A percentile compares a stretch with the other conserved stretches of the same genome.
Evolutionary conservation across 495 filamentous ascomycete genomes (phyloP).

Genomic region (Cudoniella acicularis): DNA sequence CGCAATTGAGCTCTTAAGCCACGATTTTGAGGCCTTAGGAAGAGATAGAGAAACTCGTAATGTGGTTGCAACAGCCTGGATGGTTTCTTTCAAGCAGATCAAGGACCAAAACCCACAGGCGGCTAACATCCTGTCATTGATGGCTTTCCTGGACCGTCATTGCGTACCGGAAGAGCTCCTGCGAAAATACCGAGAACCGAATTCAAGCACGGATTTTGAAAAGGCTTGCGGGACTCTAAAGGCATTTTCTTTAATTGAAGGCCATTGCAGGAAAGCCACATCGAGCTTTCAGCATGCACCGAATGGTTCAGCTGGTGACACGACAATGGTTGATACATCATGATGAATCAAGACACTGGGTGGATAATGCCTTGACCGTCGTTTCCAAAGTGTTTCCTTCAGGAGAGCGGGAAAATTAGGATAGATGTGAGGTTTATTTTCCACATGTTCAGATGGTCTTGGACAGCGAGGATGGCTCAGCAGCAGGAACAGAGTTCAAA

Average conservation of each 20-base stretch:
- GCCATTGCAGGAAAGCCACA: conserved; percentile 10
- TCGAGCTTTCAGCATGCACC: conserved; percentile 34
- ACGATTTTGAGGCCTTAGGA: conserved; percentile 44
- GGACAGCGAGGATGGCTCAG: neutral
- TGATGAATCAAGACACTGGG: neutral
- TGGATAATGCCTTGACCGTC: neutral
- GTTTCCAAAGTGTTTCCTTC: neutral
- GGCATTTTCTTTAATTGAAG: conserved; percentile 36
- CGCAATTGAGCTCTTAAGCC: conserved; percentile 42
- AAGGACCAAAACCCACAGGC: conserved; percentile 24
- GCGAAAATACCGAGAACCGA: neutral
- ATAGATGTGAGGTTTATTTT: neutral
- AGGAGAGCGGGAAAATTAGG: neutral
- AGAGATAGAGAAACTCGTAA: conserved; percentile 31
- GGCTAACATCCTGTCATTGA: conserved; percentile 13
- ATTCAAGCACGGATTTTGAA: neutral
- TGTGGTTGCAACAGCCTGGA: conserved; percentile 50
- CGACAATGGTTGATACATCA: conserved; percentile 35
- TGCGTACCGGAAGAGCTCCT: conserved; percentile 9
- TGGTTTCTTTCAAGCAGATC: conserved; percentile 47
- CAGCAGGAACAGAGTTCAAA: neutral
- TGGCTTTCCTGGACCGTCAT: conserved; percentile 10
- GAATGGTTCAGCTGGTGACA: conserved; percentile 40
- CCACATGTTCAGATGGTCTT: neutral
- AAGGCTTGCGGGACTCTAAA: conserved; percentile 36